These are phyloP conservation scores for Neurospora sp. DNA, from an alignment of 495 filamentous ascomycete species.

Conservation along the genomic window DNA sequence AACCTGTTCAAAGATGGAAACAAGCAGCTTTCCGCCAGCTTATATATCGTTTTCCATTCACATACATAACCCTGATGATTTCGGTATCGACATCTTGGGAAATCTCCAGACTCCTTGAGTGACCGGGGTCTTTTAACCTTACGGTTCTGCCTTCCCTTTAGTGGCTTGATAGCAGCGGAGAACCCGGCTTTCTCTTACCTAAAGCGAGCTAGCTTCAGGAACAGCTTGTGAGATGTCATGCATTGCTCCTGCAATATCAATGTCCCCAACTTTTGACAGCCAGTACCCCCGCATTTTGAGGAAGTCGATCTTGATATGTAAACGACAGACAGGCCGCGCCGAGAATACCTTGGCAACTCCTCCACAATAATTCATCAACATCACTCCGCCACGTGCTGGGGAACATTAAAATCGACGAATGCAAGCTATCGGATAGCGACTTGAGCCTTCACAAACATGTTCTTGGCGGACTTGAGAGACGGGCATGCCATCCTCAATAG, in stretches of 20 bases:
- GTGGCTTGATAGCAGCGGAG: background rate
- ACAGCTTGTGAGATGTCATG: background rate
- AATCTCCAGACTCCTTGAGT: background rate
- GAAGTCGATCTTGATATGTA: background rate
- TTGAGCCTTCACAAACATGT: background rate
- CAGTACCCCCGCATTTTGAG: background rate
- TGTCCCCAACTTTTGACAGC: background rate
- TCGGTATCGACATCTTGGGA: background rate
- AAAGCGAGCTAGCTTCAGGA: background rate
- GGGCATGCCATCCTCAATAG: background rate
- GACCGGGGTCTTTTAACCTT: background rate
- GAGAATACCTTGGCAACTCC: background rate
- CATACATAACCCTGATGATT: background rate
- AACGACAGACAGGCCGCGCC: background rate
- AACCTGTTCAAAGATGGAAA: background rate
- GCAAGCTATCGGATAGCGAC: background rate
- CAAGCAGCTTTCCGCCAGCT: background rate
- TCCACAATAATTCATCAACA: background rate
- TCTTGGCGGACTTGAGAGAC: background rate
- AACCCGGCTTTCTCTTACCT: background rate
- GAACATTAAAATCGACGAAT: background rate
- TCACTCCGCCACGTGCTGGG: background rate
- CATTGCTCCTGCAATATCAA: background rate
- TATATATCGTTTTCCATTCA: background rate
- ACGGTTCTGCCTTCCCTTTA: background rate